A percentile compares a stretch with the other conserved stretches of the same genome.
phyloP scores from a whole-genome alignment of 139 green algal species.

The Tetraselmis striata region DNA sequence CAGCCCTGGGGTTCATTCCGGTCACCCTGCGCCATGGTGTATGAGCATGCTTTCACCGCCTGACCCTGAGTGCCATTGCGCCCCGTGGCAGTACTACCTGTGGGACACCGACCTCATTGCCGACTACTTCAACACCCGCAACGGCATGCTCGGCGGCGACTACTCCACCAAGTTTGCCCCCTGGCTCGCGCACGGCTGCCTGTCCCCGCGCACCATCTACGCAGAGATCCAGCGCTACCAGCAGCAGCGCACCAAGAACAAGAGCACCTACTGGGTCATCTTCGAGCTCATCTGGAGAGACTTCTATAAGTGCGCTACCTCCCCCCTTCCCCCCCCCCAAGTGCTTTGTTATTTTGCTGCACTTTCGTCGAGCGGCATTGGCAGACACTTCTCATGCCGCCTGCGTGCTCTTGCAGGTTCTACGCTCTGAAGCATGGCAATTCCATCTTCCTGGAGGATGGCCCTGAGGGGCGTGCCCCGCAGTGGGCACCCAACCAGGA shows the following conservation, averaged over 20 bases:
- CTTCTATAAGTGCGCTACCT: constrained; percentile 63
- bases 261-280: constrained; percentile 86
- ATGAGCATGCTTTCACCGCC: no score
- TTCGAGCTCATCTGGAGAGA: constrained; percentile 95
- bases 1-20: no score
- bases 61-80: no score
- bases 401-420: constrained; percentile 69
- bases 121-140: constrained; percentile 71
- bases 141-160: constrained; percentile 91
- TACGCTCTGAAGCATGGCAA: constrained; percentile 84
- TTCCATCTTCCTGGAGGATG: constrained; percentile 73
- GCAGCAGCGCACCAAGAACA: constrained; percentile 68
- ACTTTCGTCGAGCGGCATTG: no score
- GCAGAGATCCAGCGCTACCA: constrained; percentile 82
- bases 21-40: no score
- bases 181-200: constrained; percentile 85
- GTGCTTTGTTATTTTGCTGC: no score
- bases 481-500: background rate
- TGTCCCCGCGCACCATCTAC: constrained; percentile 73
- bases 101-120: constrained; percentile 72
- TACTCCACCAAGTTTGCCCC: constrained; percentile 91
- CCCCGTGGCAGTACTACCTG: constrained; percentile 86
- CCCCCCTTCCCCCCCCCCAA: no score
- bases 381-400: no score
- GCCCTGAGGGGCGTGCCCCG: constrained; percentile 9